phyloP scores from a whole-genome alignment of 306 rosid species.

The Ammopiptanthus mongolicus region DNA sequence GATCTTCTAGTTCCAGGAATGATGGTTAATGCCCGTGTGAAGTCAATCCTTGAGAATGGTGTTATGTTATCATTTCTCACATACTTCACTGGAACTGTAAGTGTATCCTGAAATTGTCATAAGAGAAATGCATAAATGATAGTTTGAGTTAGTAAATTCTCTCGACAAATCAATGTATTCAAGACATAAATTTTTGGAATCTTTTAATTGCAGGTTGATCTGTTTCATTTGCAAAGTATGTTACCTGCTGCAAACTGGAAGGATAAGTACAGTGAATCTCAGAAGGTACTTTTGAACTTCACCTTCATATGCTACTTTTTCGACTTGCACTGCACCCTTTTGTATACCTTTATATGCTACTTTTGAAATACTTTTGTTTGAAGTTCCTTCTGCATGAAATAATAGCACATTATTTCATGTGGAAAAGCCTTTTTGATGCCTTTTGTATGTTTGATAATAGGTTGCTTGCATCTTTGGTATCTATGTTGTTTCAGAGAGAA shows the following conservation, averaged over 20 bases:
- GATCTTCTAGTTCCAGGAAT: conserved; percentile 92
- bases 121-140: neutral
- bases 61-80: conserved; percentile 85
- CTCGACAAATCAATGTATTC: neutral
- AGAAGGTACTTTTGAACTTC: conserved; percentile 50
- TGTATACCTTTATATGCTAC: conserved; percentile 12
- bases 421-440: neutral
- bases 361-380: neutral
- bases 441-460: neutral
- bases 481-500: neutral
- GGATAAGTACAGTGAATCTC: conserved; percentile 57
- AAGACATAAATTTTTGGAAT: neutral
- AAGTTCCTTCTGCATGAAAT: neutral
- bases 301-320: conserved; percentile 10
- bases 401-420: neutral
- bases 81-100: conserved; percentile 94
- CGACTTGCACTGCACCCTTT: conserved; percentile 1
- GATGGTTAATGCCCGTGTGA: conserved; percentile 83
- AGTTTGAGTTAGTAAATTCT: conserved; percentile 14
- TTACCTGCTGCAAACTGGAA: conserved; percentile 67
- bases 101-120: conserved; percentile 22
- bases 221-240: conserved; percentile 72
- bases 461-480: neutral
- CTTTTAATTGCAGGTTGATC: conserved; percentile 63
- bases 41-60: conserved; percentile 88